A percentile compares a stretch with the other conserved stretches of the same genome.
Conservation (phyloP, 202 grass and related monocot genomes). For the Eragrostis tef region DNA sequence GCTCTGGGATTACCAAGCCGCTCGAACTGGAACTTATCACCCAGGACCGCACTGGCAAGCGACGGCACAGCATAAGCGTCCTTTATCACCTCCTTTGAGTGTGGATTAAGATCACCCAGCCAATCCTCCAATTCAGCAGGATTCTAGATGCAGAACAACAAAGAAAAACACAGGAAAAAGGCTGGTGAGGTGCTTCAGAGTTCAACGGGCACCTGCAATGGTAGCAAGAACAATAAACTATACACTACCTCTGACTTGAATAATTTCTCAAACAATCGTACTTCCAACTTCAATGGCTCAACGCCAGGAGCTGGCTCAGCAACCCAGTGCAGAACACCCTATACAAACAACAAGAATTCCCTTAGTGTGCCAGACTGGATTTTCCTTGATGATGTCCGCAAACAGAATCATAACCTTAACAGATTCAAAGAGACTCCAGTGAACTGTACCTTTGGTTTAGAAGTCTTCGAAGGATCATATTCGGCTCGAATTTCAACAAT, state of each 20-base stretch:
- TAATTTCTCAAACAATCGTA: constrained; percentile 82
- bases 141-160: constrained; percentile 55
- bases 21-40: constrained; percentile 92
- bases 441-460: constrained; percentile 71
- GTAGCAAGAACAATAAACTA: not conserved
- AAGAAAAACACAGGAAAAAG: not conserved
- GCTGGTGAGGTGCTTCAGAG: constrained; percentile 1
- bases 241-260: constrained; percentile 74
- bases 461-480: constrained; percentile 79
- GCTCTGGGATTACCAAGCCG: constrained; percentile 68
- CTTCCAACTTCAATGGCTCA: constrained; percentile 82
- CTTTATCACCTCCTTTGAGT: constrained; percentile 81
- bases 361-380: constrained; percentile 17
- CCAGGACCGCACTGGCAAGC: constrained; percentile 54
- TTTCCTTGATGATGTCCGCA: not conserved
- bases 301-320: constrained; percentile 74
- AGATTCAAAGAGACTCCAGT: constrained; percentile 6
- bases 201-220: constrained; percentile 17
- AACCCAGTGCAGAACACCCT: constrained; percentile 98
- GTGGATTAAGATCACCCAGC: constrained; percentile 75
- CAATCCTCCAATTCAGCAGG: constrained; percentile 83
- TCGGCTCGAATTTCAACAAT: constrained; percentile 77
- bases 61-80: constrained; percentile 71
- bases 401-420: constrained; percentile 27
- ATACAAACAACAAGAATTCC: constrained; percentile 16